Evolutionary conservation across 208 protist species (phyloP).

Genomic region (Trypanosoma caninum): DNA sequence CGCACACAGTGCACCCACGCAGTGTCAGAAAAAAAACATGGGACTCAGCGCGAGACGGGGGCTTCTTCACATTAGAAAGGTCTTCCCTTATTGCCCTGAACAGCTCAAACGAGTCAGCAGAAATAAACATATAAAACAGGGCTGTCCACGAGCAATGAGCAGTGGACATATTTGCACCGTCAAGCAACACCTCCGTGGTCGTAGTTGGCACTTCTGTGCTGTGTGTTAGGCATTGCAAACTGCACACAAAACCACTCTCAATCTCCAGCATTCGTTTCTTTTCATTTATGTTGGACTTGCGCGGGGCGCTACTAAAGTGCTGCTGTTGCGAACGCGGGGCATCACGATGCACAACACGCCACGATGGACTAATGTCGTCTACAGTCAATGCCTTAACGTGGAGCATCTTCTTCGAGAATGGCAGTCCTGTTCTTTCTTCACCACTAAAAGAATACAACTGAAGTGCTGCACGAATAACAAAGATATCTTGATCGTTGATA

Average conservation of each 20-base stretch:
- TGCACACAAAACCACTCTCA: slow-evolving; percentile 4
- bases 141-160: slow-evolving; percentile 1
- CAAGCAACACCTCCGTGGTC: background rate
- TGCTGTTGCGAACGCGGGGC: slow-evolving; percentile 15
- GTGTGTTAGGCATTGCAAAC: background rate
- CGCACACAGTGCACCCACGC: background rate
- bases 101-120: background rate
- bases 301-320: background rate
- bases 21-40: slow-evolving; percentile 2
- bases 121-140: background rate
- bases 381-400: slow-evolving; percentile 7
- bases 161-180: background rate
- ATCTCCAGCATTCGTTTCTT: slow-evolving; percentile 10
- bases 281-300: background rate
- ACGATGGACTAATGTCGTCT: slow-evolving; percentile 16
- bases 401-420: background rate
- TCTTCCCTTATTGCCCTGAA: background rate
- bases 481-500: slow-evolving; percentile 19
- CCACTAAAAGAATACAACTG: slow-evolving; percentile 13
- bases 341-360: slow-evolving; percentile 3
- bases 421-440: no score
- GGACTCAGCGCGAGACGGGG: background rate
- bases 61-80: background rate
- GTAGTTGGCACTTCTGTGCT: background rate
- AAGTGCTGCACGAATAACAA: slow-evolving; percentile 5